Conservation (phyloP, 23 red algal species). For the Gracilaria domingensis region DNA sequence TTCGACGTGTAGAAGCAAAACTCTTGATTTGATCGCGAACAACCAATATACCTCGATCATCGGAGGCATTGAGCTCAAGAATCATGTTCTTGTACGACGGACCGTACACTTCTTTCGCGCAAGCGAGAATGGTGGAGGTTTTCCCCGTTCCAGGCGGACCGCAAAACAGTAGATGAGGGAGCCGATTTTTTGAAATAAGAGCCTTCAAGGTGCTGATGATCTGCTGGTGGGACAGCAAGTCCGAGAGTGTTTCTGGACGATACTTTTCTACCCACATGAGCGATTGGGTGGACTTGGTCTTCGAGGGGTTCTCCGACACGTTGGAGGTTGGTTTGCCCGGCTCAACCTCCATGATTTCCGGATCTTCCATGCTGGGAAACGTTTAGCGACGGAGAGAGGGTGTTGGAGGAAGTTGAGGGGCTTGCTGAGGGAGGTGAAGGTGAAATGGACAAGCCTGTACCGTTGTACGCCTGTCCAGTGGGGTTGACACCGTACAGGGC, state of each 20-base stretch:
- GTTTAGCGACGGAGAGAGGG: background rate
- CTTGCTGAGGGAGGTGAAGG: background rate
- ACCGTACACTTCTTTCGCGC: constrained; percentile 96
- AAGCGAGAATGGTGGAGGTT: constrained; percentile 95
- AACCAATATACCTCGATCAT: constrained; percentile 97
- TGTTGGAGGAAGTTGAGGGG: background rate
- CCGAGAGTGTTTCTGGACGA: constrained; percentile 79
- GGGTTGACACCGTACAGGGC: no score
- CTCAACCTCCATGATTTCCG: constrained; percentile 70
- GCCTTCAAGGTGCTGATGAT: constrained; percentile 85
- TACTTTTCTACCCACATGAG: constrained; percentile 99
- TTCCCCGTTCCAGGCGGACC: constrained; percentile 99
- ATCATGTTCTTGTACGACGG: constrained; percentile 86
- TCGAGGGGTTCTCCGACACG: background rate
- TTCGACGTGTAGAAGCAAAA: constrained; percentile 91
- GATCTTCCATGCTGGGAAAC: constrained; percentile 44
- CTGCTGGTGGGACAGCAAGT: constrained; percentile 91
- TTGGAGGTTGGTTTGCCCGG: background rate
- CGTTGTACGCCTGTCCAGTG: no score
- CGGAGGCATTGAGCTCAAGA: constrained; percentile 99
- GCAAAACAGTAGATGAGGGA: constrained; percentile 98
- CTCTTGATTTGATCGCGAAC: constrained; percentile 98
- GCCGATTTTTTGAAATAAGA: constrained; percentile 78
- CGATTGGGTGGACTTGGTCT: constrained; percentile 16
- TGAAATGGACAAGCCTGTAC: background rate